Evolutionary conservation across 148 eudicot species (phyloP).

Genomic region (Fagopyrum esculentum): DNA sequence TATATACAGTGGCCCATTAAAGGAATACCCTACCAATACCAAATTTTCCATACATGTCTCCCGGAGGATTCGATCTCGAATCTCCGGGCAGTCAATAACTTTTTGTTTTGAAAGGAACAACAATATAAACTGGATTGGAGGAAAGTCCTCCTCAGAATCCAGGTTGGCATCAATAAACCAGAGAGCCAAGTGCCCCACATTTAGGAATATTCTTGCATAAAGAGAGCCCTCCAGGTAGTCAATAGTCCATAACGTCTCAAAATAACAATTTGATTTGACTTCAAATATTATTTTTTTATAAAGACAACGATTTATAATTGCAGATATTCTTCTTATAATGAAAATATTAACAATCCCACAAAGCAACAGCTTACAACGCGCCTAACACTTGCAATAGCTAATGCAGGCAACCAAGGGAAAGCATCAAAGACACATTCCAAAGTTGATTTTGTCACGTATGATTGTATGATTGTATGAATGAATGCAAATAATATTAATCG

Average conservation of each 20-base stretch:
- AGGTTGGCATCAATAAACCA: no score
- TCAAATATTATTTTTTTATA: not conserved
- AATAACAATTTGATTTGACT: not conserved
- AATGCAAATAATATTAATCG: no score
- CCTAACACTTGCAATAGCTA: not conserved
- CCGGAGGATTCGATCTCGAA: no score
- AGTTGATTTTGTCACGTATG: not conserved
- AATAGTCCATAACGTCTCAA: not conserved
- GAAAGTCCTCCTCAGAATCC: no score
- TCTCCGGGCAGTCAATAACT: no score
- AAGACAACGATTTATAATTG: no score
- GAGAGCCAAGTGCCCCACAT: not conserved
- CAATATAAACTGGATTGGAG: no score
- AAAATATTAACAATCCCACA: not conserved
- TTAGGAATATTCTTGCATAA: no score
- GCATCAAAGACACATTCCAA: not conserved
- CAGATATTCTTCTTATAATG: not conserved
- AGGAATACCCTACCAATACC: no score
- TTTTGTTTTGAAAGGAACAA: no score
- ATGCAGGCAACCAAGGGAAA: not conserved
- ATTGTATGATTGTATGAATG: not conserved
- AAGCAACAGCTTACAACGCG: not conserved
- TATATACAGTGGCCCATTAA: no score
- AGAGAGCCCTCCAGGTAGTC: not conserved
- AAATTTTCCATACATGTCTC: no score